A percentile compares a stretch with the other conserved stretches of the same genome.
Evolutionary conservation across 1,139 yeast species (phyloP).

Genomic region (Diutina scorzettiae): DNA sequence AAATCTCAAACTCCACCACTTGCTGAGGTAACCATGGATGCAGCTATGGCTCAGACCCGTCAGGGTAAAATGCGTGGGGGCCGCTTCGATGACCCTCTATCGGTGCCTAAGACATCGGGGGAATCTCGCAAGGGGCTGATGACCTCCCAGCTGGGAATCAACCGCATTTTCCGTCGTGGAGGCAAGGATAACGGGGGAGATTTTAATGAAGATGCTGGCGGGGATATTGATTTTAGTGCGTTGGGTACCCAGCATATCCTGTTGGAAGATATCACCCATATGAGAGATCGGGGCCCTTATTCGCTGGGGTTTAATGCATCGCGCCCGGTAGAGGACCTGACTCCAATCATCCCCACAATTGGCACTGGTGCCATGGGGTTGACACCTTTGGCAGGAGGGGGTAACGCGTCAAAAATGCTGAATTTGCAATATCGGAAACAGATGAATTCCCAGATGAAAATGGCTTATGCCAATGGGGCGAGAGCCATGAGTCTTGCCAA

Average conservation of each 20-base stretch:
- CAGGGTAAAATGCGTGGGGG: slow-evolving; percentile 13
- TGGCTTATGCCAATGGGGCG: slow-evolving; percentile 37
- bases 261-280: slow-evolving; percentile 50
- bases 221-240: slow-evolving; percentile 28
- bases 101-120: slow-evolving; percentile 9
- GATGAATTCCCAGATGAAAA: slow-evolving; percentile 56
- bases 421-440: slow-evolving; percentile 58
- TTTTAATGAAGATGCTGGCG: slow-evolving; percentile 44
- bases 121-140: slow-evolving; percentile 28
- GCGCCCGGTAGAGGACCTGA: slow-evolving; percentile 29
- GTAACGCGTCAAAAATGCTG: slow-evolving; percentile 16
- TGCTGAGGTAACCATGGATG: slow-evolving; percentile 6
- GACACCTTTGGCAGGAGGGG: slow-evolving; percentile 8
- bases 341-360: slow-evolving; percentile 66
- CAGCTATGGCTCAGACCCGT: slow-evolving; percentile 12
- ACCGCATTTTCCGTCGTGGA: slow-evolving; percentile 30
- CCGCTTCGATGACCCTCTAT: slow-evolving; percentile 7
- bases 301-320: slow-evolving; percentile 21
- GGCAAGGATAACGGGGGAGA: slow-evolving; percentile 18
- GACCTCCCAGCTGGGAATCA: slow-evolving; percentile 27
- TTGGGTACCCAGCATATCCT: slow-evolving; percentile 33
- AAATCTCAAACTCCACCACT: too few relatives aligned
- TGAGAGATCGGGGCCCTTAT: slow-evolving; percentile 54
- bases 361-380: slow-evolving; percentile 12
- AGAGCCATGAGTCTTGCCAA: slow-evolving; percentile 29